A percentile compares a stretch with the other conserved stretches of the same genome.
Evolutionary conservation across 164 flowering plant species (phyloP).

Genomic region (Stephania yunnanensis): DNA sequence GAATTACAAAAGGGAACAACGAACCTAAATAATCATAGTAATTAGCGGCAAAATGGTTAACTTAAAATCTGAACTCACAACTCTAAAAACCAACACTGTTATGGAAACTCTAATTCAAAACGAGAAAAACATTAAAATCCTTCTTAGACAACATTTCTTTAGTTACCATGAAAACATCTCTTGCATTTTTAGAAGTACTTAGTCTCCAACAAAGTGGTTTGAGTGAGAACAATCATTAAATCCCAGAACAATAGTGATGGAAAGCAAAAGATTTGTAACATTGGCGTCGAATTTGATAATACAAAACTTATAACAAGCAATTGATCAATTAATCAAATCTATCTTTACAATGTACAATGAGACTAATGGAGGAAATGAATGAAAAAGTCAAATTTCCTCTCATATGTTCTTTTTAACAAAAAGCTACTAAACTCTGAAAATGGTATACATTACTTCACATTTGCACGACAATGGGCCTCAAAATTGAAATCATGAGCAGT

Average conservation of each 20-base stretch:
- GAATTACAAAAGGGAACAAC: no score
- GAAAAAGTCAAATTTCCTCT: not conserved
- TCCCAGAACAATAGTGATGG: not conserved
- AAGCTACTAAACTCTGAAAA: constrained; percentile 1
- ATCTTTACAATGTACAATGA: not conserved
- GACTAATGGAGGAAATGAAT: not conserved
- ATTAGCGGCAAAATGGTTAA: not conserved
- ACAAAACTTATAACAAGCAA: not conserved
- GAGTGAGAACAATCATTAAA: not conserved
- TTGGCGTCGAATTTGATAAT: not conserved
- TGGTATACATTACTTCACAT: constrained; percentile 7
- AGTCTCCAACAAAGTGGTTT: not conserved
- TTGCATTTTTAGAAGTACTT: not conserved
- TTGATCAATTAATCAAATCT: not conserved
- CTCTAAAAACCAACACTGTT: not conserved
- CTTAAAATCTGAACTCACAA: not conserved
- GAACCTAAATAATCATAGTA: not conserved
- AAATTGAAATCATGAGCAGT: constrained; percentile 1
- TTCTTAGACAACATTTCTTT: not conserved
- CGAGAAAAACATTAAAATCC: not conserved
- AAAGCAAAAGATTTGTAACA: not conserved
- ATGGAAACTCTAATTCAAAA: not conserved
- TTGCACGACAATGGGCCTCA: not conserved
- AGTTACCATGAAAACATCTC: not conserved
- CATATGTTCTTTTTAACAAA: not conserved